phyloP scores from a whole-genome alignment of 192 early-diverging fungal species.

The Gryganskiella cystojenkinii region DNA sequence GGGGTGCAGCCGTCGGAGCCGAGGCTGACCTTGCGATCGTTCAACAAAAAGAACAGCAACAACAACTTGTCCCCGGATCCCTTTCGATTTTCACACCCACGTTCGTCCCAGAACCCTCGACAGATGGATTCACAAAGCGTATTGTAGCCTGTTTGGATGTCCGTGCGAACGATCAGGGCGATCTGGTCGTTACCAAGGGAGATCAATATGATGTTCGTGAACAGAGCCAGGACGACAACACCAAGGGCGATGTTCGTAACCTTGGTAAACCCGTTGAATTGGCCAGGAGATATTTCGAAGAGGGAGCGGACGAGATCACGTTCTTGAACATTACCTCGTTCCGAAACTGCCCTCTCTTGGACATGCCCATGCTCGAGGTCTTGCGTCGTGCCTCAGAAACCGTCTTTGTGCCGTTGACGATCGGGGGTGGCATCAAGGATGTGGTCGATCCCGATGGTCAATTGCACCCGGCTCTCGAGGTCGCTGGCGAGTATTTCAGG shows the following conservation, averaged over 20 bases:
- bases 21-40: slow-evolving; percentile 14
- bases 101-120: slow-evolving; percentile 16
- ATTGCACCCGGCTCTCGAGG: slow-evolving; percentile 88
- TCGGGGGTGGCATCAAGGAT: slow-evolving; percentile 98
- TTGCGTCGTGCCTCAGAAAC: slow-evolving; percentile 84
- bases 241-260: slow-evolving; percentile 78
- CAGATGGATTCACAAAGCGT: slow-evolving; percentile 82
- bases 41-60: slow-evolving; percentile 1
- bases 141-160: slow-evolving; percentile 99
- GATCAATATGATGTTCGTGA: slow-evolving; percentile 99
- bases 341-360: slow-evolving; percentile 88
- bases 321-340: slow-evolving; percentile 99
- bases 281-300: slow-evolving; percentile 89
- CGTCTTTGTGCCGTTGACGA: slow-evolving; percentile 99
- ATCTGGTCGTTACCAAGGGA: slow-evolving; percentile 99
- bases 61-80: slow-evolving; percentile 14
- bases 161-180: slow-evolving; percentile 95
- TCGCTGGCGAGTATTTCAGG: slow-evolving; percentile 99
- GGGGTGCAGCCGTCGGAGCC: slow-evolving; percentile 36
- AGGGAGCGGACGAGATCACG: slow-evolving; percentile 98
- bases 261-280: slow-evolving; percentile 98
- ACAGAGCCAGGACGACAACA: slow-evolving; percentile 43
- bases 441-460: slow-evolving; percentile 86
- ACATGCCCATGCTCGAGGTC: slow-evolving; percentile 97
- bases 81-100: slow-evolving; percentile 28